These are phyloP conservation scores for Isabelozyma rhagii DNA, from an alignment of 805 yeast genomes.

Conservation along the genomic window DNA sequence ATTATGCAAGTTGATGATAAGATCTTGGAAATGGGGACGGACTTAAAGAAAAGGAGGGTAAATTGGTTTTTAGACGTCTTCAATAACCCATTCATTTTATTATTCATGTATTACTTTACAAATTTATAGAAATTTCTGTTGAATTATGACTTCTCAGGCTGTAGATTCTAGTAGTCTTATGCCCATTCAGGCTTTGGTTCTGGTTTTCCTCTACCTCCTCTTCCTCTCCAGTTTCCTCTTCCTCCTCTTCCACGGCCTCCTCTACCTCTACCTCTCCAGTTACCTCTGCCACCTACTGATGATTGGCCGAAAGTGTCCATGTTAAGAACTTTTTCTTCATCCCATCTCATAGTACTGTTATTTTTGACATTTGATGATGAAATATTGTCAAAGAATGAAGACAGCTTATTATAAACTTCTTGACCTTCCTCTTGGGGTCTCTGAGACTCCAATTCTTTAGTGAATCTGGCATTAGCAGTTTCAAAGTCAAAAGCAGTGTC, in stretches of 20 bases:
- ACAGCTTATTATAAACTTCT: slow-evolving; percentile 62
- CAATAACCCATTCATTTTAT: neutral
- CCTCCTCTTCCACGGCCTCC: slow-evolving; percentile 13
- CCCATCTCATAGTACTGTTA: slow-evolving; percentile 52
- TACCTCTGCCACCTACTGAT: slow-evolving; percentile 44
- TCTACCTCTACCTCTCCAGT: slow-evolving; percentile 19
- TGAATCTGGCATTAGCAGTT: slow-evolving; percentile 68
- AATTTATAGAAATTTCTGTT: neutral
- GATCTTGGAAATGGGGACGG: neutral
- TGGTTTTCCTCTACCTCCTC: slow-evolving; percentile 13
- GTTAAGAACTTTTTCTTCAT: slow-evolving; percentile 69
- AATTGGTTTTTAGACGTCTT: slow-evolving; percentile 24
- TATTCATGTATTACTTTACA: neutral
- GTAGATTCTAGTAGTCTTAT: slow-evolving; percentile 3
- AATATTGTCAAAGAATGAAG: slow-evolving; percentile 86
- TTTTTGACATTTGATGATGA: slow-evolving; percentile 62
- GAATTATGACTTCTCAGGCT: neutral
- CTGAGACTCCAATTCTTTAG: slow-evolving; percentile 41
- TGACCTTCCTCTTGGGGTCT: slow-evolving; percentile 24
- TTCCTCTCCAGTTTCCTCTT: slow-evolving; percentile 13
- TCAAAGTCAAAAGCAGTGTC: slow-evolving; percentile 73
- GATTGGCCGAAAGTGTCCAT: slow-evolving; percentile 83
- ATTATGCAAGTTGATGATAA: slow-evolving; percentile 12
- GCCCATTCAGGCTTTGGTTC: slow-evolving; percentile 31
- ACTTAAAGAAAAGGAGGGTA: slow-evolving; percentile 13